Conservation (phyloP, 225 moss, liverwort and hornwort genomes). For the Straminergon stramineum region DNA sequence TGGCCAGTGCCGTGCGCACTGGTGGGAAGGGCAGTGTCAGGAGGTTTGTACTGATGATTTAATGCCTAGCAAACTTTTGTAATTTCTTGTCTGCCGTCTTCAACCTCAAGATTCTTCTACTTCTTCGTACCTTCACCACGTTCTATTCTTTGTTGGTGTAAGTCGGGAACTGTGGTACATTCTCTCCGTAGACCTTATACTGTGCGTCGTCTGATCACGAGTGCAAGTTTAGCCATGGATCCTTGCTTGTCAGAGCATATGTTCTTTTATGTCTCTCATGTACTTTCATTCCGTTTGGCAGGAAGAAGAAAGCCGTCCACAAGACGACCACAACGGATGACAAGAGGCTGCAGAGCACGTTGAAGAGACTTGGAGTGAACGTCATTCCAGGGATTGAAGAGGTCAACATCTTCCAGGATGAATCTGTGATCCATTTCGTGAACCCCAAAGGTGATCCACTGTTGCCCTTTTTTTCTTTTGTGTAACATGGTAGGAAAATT, state of each 20-base stretch:
- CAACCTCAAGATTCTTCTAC: neutral
- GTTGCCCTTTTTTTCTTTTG: neutral
- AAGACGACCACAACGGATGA: slow-evolving; percentile 62
- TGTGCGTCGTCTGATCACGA: neutral
- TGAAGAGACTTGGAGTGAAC: slow-evolving; percentile 60
- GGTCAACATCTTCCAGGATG: slow-evolving; percentile 69
- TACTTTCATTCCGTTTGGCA: neutral
- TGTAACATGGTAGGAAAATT: neutral
- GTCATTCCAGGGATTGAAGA: slow-evolving; percentile 58
- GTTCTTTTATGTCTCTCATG: neutral
- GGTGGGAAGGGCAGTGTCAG: slow-evolving; percentile 63
- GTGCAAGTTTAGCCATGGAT: neutral
- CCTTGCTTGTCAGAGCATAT: neutral
- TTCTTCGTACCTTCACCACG: neutral
- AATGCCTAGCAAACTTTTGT: neutral
- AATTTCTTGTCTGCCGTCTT: neutral
- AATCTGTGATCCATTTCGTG: slow-evolving; percentile 50
- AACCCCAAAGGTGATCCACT: slow-evolving; percentile 42
- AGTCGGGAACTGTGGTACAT: neutral
- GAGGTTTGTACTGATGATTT: slow-evolving; percentile 13
- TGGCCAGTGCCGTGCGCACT: slow-evolving; percentile 66
- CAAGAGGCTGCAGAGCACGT: slow-evolving; percentile 57
- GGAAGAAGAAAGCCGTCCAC: slow-evolving; percentile 66
- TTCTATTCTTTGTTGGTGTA: neutral
- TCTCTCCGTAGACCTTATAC: neutral